Evolutionary conservation across 2,329 filamentous ascomycete genomes (phyloP).

Genomic region (Aspergillus terreus): DNA sequence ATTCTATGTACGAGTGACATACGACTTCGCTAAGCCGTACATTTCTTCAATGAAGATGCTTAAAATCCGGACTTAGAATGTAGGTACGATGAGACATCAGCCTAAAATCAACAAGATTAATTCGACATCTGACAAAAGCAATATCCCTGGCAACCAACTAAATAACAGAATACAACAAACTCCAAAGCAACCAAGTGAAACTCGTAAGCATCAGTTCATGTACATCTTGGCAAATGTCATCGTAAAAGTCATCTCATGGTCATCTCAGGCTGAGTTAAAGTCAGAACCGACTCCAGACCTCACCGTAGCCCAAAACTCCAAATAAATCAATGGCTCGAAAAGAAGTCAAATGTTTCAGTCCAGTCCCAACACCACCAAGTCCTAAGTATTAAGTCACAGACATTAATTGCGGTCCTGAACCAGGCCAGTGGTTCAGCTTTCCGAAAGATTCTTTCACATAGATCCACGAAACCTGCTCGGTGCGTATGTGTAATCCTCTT

Average conservation of each 20-base stretch:
- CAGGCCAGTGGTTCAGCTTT: neutral
- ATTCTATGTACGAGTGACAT: too few relatives aligned
- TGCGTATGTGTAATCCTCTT: neutral
- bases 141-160: too few relatives aligned
- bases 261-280: conserved; percentile 26
- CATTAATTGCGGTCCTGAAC: neutral
- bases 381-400: neutral
- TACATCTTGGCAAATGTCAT: conserved; percentile 37
- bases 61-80: too few relatives aligned
- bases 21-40: too few relatives aligned
- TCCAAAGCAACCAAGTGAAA: neutral
- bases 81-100: too few relatives aligned
- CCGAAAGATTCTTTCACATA: neutral
- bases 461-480: neutral
- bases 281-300: conserved; percentile 22
- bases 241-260: conserved; percentile 36
- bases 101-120: too few relatives aligned
- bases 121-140: too few relatives aligned
- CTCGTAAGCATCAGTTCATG: conserved; percentile 32
- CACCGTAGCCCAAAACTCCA: conserved; percentile 25
- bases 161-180: neutral
- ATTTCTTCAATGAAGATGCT: too few relatives aligned
- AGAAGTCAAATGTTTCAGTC: conserved; percentile 1
- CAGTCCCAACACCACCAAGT: neutral
- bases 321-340: conserved; percentile 17